Base-by-base conservation (phyloP, 2,329 filamentous ascomycete species). In the Talaromyces amestolkiae region DNA sequence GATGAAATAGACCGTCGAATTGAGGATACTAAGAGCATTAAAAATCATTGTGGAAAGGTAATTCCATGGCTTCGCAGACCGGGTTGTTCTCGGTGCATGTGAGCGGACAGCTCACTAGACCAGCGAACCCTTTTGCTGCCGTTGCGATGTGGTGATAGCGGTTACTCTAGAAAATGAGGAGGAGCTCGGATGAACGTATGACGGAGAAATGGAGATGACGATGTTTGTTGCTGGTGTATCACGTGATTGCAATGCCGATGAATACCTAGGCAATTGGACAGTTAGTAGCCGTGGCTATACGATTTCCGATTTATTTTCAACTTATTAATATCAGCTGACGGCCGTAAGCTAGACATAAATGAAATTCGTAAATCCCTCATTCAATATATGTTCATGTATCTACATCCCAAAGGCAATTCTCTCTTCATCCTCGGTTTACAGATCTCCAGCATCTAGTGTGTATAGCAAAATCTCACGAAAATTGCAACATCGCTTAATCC, bases 1-100 rank as follows among this genome's bases (percentile, higher is more conserved):
- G 72, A 93, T 77, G 66, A 88, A 86, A 78, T 96, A 98, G 70
- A 89, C 84, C 58, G 87, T 87, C 74, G 85, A 89, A 82, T 97
- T 97, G 80, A 93, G 87, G 77, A 96, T 87, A 75, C 88, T 88
- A 77, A 91, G 92, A 73, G 93, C 80, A 68, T 69, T 80, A 61
- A 70, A 64, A 69, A 70, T 68, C 76, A 78, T 78, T 62, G 47
- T 71, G 69, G 65, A 62, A 63, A 66, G 66, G 68, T 69, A 71
- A 71, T 65, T 69, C 66, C 72, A 65, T 66, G 69, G 67, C 45
- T 27, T 24, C 22, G 17, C 43, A 45, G 41, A 37, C 45, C 65
- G 31, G 63, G 33, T 51, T 61, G 62, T 63, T 11, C 62, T 63
- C 58, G 58, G 65, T 39, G 47, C 62, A 51, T 69, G 41, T 54